These are phyloP conservation scores for Blastobotrys ciferrii DNA, from an alignment of 1,139 yeast genomes.

Conservation along the genomic window DNA sequence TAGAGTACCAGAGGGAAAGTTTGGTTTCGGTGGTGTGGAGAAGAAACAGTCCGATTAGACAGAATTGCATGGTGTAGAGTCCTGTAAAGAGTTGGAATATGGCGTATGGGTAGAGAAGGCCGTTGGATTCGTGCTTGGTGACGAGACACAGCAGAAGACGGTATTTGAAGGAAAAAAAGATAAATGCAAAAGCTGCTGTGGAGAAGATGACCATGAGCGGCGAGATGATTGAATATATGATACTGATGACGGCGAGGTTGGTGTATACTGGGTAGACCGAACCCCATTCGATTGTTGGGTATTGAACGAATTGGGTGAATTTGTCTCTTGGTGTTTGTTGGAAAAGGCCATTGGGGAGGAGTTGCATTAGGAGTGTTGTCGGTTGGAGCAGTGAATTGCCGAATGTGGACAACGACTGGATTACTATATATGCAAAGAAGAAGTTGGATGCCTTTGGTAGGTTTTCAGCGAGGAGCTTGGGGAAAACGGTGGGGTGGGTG, in stretches of 20 bases:
- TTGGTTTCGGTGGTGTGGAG: constrained; percentile 51
- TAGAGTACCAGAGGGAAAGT: constrained; percentile 26
- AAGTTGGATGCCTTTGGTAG: constrained; percentile 81
- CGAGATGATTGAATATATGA: constrained; percentile 72
- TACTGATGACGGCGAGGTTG: constrained; percentile 70
- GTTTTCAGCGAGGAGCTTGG: constrained; percentile 67
- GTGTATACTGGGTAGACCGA: constrained; percentile 72
- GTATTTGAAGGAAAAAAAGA: constrained; percentile 66
- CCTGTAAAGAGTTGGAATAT: constrained; percentile 76
- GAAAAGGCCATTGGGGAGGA: constrained; percentile 16
- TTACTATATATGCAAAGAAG: constrained; percentile 68
- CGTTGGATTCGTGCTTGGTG: constrained; percentile 63
- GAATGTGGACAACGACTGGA: constrained; percentile 70
- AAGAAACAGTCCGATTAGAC: constrained; percentile 71
- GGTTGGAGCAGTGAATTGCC: constrained; percentile 40
- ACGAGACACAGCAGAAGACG: constrained; percentile 47
- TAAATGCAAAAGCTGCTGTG: constrained; percentile 54
- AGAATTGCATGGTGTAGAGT: constrained; percentile 72
- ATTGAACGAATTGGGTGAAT: constrained; percentile 22
- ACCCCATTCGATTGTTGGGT: constrained; percentile 66
- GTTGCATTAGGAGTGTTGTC: constrained; percentile 44
- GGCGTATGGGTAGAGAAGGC: constrained; percentile 70
- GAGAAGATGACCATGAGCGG: constrained; percentile 72
- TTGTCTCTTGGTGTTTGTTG: constrained; percentile 46
- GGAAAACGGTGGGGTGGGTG: constrained; percentile 69